Evolutionary conservation across 768 basidiomycete genomes (phyloP).

Genomic region (Leccinum variicolor): DNA sequence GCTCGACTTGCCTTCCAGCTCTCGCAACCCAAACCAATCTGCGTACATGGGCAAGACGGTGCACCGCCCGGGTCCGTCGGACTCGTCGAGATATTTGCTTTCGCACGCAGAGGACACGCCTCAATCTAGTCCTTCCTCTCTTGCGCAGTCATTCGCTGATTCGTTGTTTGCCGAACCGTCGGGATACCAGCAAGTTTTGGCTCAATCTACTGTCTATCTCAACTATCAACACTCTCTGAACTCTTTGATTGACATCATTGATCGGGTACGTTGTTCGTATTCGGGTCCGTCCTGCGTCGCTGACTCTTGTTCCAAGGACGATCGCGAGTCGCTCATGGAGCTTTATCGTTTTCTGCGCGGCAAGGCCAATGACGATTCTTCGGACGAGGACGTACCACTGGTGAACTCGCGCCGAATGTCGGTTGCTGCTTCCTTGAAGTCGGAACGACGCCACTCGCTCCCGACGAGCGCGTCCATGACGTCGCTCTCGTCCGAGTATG

Average conservation of each 20-base stretch:
- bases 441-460: conserved; percentile 68
- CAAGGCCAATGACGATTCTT: conserved; percentile 16
- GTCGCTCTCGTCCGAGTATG: conserved; percentile 54
- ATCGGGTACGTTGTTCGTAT: conserved; percentile 52
- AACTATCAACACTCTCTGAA: conserved; percentile 81
- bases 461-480: conserved; percentile 60
- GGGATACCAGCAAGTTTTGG: conserved; percentile 20
- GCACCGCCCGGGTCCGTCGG: conserved; percentile 57
- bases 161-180: conserved; percentile 16
- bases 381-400: conserved; percentile 17
- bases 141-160: conserved; percentile 17
- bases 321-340: conserved; percentile 68
- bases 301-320: conserved; percentile 50
- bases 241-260: conserved; percentile 77
- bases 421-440: conserved; percentile 41
- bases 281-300: conserved; percentile 2
- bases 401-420: conserved; percentile 26
- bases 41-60: conserved; percentile 47
- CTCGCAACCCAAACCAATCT: conserved; percentile 46
- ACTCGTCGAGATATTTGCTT: conserved; percentile 55
- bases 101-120: conserved; percentile 23
- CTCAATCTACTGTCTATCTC: conserved; percentile 54
- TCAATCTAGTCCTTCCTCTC: conserved; percentile 19
- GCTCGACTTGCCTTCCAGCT: conserved; percentile 17
- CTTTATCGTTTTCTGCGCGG: conserved; percentile 65